Base-by-base conservation (phyloP, 2,329 filamentous ascomycete species). In the Trichophyton schoenleinii region DNA sequence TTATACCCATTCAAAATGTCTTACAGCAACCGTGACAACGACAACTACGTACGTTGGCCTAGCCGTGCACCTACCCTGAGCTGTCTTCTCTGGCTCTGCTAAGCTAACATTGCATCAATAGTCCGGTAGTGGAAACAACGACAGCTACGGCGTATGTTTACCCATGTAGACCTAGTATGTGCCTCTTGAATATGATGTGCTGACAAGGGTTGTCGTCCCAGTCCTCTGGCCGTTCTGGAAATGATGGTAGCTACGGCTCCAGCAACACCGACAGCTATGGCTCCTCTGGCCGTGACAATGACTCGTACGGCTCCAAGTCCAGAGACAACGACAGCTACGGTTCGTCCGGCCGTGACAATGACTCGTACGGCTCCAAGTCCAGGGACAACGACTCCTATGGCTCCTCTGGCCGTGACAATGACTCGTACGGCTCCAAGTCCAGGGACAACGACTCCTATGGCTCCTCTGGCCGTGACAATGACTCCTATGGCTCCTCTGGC, bases 1-100 rank as follows among this genome's bases (percentile, higher is more conserved):
- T 18, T 15, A 28, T 28, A 52, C 20, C 20, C 28, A 3, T 25
- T 58, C 60, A 63, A 11, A n/a, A 63, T 63, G 62, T 63, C 62
- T 59, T 63, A 63, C 62, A 61, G 59, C 55, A 61, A 61, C 55
- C 34, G 57, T 57, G 55, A 61, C 9, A 44, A 60, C 22, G 53
- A 48, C 15, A 63, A 53, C 58, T 59, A 63, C 36, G 62, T 63
- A 59, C 31, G 48, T 34, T 15, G 4, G 20, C 42, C 38, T 38
- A 28, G 31, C 3, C 28, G 34, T 25, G 13, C 13, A 9, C 20
- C 11, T 52, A 28, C 8, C 46, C 5, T 49, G 18, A 22, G 25
- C 9, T 2, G 3, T 6, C 22, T 25, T 22, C 15, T 3, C 20
- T 31, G 55, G 9, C 42, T 20, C 22, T n/a, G 11, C 25, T 13